phyloP scores from a whole-genome alignment of 2,329 filamentous ascomycete species.

The Purpureocillium takamizusanense region DNA sequence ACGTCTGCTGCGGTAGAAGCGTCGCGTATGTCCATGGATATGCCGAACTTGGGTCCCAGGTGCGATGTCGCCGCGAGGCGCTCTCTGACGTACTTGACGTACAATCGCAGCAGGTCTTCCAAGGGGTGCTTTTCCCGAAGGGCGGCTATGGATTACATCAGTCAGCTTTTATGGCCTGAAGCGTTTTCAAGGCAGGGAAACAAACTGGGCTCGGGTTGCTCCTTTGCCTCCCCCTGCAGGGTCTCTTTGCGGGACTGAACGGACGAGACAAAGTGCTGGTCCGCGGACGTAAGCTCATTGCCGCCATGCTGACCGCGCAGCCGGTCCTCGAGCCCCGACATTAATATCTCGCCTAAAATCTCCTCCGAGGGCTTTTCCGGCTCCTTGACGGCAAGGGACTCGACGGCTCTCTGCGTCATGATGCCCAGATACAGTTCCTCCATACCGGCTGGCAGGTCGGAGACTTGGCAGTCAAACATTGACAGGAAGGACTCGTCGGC shows the following conservation, averaged over 20 bases:
- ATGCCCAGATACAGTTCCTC: constrained; percentile 36
- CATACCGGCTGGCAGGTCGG: constrained; percentile 32
- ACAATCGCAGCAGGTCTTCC: constrained; percentile 27
- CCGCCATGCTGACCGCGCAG: constrained; percentile 24
- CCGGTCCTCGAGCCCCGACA: constrained; percentile 43
- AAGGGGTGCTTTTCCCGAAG: constrained; percentile 29
- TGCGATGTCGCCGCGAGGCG: constrained; percentile 23
- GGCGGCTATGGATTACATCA: constrained; percentile 10
- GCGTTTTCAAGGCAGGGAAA: neutral
- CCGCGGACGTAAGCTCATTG: constrained; percentile 22
- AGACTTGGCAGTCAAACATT: constrained; percentile 33
- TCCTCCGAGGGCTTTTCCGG: constrained; percentile 42
- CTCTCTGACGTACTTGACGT: constrained; percentile 21
- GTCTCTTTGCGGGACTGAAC: constrained; percentile 23
- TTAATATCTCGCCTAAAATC: constrained; percentile 45
- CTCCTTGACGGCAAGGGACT: constrained; percentile 38
- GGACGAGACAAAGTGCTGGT: constrained; percentile 22
- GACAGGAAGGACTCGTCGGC: constrained; percentile 36
- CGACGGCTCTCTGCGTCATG: constrained; percentile 43
- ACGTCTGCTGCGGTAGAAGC: constrained; percentile 13
- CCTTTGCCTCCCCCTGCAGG: constrained; percentile 19
- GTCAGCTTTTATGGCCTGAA: neutral
- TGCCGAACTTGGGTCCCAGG: constrained; percentile 23
- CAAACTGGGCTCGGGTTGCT: constrained; percentile 9
- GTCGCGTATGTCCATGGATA: constrained; percentile 21